Conservation (phyloP, 23 red algal species). For the Pyropia haitanensis region DNA sequence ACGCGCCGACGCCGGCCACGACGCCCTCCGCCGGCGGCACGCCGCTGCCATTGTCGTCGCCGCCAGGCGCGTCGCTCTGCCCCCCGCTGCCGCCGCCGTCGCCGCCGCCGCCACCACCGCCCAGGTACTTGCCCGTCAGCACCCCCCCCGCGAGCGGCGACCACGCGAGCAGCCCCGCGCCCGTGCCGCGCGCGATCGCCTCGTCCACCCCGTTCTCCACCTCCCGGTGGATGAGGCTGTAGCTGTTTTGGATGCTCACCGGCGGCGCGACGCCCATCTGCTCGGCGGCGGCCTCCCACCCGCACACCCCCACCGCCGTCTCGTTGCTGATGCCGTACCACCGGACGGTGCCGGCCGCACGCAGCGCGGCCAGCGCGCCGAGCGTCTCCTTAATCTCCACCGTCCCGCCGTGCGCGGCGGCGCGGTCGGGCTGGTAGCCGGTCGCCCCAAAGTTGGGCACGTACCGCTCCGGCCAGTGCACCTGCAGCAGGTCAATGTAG, state of each 20-base stretch:
- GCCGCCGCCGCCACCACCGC: slow-evolving; percentile 4
- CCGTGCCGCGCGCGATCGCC: slow-evolving; percentile 29
- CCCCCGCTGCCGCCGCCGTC: background rate
- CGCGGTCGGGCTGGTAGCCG: slow-evolving; percentile 56
- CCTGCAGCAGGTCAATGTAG: slow-evolving; percentile 86
- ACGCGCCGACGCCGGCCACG: too few relatives aligned
- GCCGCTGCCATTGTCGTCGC: too few relatives aligned
- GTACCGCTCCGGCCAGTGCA: slow-evolving; percentile 96
- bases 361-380: slow-evolving; percentile 47
- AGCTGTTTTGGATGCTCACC: slow-evolving; percentile 80
- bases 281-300: slow-evolving; percentile 20
- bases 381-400: slow-evolving; percentile 58
- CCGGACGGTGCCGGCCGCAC: slow-evolving; percentile 52
- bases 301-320: slow-evolving; percentile 55
- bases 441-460: slow-evolving; percentile 74
- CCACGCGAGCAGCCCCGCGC: slow-evolving; percentile 65
- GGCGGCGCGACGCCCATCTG: slow-evolving; percentile 23
- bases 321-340: slow-evolving; percentile 90
- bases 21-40: background rate
- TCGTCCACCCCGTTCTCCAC: slow-evolving; percentile 66
- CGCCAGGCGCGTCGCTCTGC: background rate
- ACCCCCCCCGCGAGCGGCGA: slow-evolving; percentile 77
- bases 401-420: background rate
- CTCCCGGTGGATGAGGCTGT: slow-evolving; percentile 66
- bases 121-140: slow-evolving; percentile 81